Conservation (phyloP, 2,329 filamentous ascomycete species). For the Penicillium aurantiogriseum region DNA sequence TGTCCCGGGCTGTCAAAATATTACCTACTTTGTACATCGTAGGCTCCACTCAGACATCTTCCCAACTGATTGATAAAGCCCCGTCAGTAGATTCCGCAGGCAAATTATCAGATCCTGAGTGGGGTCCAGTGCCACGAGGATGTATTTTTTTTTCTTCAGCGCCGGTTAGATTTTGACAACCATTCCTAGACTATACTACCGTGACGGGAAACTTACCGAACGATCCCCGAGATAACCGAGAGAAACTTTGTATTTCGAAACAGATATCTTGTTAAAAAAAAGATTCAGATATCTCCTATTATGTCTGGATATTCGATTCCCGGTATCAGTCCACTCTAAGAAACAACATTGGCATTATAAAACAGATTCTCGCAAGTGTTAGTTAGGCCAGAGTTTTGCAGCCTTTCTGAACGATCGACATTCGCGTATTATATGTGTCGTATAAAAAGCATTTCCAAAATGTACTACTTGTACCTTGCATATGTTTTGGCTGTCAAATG, state of each 20-base stretch:
- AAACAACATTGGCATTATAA: neutral
- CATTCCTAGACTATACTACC: neutral
- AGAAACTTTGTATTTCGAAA: neutral
- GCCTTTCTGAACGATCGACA: neutral
- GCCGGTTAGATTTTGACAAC: neutral
- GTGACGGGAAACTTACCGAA: neutral
- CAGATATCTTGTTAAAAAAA: neutral
- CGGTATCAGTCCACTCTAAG: conserved; percentile 1
- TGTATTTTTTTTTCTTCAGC: neutral
- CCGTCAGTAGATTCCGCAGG: neutral
- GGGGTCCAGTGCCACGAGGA: conserved; percentile 2
- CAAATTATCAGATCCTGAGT: conserved; percentile 11
- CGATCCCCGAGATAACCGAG: neutral
- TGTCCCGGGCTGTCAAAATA: neutral
- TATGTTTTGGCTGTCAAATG: neutral
- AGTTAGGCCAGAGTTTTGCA: neutral
- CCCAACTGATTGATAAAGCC: conserved; percentile 5
- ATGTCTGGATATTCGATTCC: too few species aligned
- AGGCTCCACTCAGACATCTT: neutral
- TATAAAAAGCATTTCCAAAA: neutral
- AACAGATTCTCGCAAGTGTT: neutral
- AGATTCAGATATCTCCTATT: neutral
- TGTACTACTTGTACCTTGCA: neutral
- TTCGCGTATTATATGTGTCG: neutral
- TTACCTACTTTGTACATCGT: neutral